Percentiles rank a stretch among this genome's conserved stretches.
These are phyloP conservation scores for Byssochlamys sp. DNA, from an alignment of 2,329 filamentous ascomycete genomes.

Conservation along the genomic window DNA sequence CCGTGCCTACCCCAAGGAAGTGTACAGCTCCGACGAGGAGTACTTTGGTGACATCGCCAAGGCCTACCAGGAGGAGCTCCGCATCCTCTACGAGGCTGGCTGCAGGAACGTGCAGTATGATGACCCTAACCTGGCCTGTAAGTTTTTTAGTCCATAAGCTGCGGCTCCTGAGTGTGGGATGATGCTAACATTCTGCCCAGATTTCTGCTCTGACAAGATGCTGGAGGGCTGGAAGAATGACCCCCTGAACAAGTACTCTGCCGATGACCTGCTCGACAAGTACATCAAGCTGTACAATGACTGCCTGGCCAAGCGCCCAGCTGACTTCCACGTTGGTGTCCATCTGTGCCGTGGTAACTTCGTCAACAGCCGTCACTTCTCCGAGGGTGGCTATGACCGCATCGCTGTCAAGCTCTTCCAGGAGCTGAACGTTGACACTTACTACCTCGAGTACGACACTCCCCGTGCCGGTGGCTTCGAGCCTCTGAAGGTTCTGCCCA, in stretches of 20 bases:
- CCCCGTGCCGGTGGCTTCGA: slow-evolving; percentile 57
- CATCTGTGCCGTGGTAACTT: slow-evolving; percentile 63
- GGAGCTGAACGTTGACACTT: slow-evolving; percentile 54
- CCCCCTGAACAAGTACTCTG: slow-evolving; percentile 55
- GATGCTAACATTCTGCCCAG: slow-evolving; percentile 26
- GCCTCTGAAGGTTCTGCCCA: slow-evolving; percentile 52
- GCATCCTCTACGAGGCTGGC: slow-evolving; percentile 52
- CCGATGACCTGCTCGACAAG: slow-evolving; percentile 62
- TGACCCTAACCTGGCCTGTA: slow-evolving; percentile 58
- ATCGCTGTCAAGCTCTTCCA: slow-evolving; percentile 59
- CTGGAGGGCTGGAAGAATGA: slow-evolving; percentile 60
- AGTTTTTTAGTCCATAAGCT: slow-evolving; percentile 15
- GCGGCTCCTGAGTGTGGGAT: neutral
- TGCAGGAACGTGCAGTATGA: slow-evolving; percentile 60
- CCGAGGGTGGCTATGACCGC: slow-evolving; percentile 57
- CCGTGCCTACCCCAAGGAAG: slow-evolving; percentile 47
- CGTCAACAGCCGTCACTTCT: slow-evolving; percentile 56
- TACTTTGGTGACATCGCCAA: slow-evolving; percentile 58
- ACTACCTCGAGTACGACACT: slow-evolving; percentile 62
- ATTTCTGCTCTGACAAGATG: slow-evolving; percentile 67
- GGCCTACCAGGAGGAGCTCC: slow-evolving; percentile 56
- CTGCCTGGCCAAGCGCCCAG: slow-evolving; percentile 52
- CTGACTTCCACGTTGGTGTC: slow-evolving; percentile 66
- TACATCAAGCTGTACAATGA: slow-evolving; percentile 73
- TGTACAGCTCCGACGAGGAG: slow-evolving; percentile 49